phyloP scores from a whole-genome alignment of 2,329 filamentous ascomycete species.

The Coniochaeta hoffmannii region DNA sequence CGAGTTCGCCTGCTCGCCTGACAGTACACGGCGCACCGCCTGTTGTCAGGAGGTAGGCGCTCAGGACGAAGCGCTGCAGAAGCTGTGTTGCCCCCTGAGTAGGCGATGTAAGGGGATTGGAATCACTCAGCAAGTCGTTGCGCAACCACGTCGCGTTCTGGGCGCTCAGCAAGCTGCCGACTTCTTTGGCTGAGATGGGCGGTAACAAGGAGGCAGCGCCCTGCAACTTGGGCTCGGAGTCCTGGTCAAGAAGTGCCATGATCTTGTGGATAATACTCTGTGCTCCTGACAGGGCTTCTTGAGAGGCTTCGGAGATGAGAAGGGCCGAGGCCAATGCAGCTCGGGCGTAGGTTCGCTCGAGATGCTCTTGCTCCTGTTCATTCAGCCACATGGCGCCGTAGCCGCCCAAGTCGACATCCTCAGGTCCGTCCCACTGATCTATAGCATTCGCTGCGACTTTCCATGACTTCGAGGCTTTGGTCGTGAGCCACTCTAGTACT shows the following conservation, averaged over 20 bases:
- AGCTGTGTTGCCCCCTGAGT: conserved; percentile 47
- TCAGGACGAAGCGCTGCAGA: conserved; percentile 55
- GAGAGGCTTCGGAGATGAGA: conserved; percentile 50
- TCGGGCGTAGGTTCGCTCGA: conserved; percentile 59
- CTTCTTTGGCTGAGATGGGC: conserved; percentile 26
- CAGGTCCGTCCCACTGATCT: conserved; percentile 66
- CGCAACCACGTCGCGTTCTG: conserved; percentile 38
- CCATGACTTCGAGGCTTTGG: conserved; percentile 54
- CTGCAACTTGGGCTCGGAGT: conserved; percentile 45
- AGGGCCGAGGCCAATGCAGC: conserved; percentile 63
- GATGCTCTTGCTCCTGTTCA: conserved; percentile 50
- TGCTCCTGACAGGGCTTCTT: conserved; percentile 51
- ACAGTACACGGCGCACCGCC: conserved; percentile 43
- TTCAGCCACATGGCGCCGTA: conserved; percentile 49
- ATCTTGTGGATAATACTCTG: conserved; percentile 55
- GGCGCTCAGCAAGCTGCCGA: conserved; percentile 25
- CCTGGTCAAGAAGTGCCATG: conserved; percentile 51
- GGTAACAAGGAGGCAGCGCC: conserved; percentile 38
- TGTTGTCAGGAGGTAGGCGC: conserved; percentile 48
- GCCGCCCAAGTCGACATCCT: conserved; percentile 61
- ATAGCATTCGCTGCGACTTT: conserved; percentile 54
- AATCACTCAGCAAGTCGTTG: conserved; percentile 46
- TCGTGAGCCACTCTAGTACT: conserved; percentile 59
- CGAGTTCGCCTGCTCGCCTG: conserved; percentile 52
- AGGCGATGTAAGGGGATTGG: conserved; percentile 60